These are phyloP conservation scores for Tylopilus sp. DNA, from an alignment of 1,284 basidiomycete species.

Conservation along the genomic window DNA sequence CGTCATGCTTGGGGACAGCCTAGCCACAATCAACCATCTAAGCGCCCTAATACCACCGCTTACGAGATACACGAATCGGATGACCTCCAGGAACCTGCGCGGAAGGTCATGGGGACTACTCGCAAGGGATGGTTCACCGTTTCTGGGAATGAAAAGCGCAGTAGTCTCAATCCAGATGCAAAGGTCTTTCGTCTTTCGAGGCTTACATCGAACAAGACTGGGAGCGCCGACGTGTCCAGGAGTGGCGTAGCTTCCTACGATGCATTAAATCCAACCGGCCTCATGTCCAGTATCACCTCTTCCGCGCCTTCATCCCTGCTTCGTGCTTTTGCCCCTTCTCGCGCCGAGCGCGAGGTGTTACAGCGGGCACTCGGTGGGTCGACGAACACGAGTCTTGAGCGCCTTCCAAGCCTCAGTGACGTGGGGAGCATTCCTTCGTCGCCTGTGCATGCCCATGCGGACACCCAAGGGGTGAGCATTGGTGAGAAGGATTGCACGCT, in stretches of 20 bases:
- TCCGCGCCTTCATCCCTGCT: constrained; percentile 50
- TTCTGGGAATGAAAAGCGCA: constrained; percentile 45
- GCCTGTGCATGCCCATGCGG: constrained; percentile 46
- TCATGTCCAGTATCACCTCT: constrained; percentile 38
- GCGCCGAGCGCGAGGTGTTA: constrained; percentile 74
- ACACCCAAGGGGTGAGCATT: constrained; percentile 26
- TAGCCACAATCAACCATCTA: constrained; percentile 36
- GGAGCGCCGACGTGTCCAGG: constrained; percentile 14
- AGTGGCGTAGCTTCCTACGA: constrained; percentile 37
- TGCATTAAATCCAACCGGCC: constrained; percentile 55
- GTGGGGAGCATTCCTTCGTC: constrained; percentile 65
- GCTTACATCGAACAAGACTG: constrained; percentile 25
- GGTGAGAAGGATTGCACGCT: constrained; percentile 34
- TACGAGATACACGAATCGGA: constrained; percentile 34
- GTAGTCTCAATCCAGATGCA: constrained; percentile 78
- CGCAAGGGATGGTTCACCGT: constrained; percentile 52
- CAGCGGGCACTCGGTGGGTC: constrained; percentile 66
- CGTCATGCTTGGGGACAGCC: constrained; percentile 33
- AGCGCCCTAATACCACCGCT: constrained; percentile 35
- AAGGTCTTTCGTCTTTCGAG: constrained; percentile 68
- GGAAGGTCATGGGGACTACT: constrained; percentile 15
- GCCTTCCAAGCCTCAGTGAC: constrained; percentile 66
- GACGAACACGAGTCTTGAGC: constrained; percentile 67
- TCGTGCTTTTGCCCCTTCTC: constrained; percentile 78
- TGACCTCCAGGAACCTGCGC: constrained; percentile 9